phyloP scores from a whole-genome alignment of 2,329 filamentous ascomycete genomes.

The Lasiodiplodia sp. region DNA sequence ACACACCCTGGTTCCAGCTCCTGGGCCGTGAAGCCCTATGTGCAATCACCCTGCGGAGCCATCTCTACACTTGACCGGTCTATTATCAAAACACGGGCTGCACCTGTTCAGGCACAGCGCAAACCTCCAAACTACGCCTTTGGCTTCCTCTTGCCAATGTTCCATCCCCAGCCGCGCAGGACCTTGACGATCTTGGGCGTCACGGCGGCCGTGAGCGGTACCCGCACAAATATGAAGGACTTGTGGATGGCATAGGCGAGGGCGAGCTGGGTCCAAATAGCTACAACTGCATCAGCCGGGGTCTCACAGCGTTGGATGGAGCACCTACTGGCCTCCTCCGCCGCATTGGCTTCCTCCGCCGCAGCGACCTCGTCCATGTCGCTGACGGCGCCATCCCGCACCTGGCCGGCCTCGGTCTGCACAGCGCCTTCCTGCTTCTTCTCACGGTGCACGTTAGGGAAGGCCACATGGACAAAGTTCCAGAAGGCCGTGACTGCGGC shows the following conservation, averaged over 20 bases:
- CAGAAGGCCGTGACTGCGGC: constrained; percentile 68
- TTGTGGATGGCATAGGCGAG: constrained; percentile 98
- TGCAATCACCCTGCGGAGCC: neutral
- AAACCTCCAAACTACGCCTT: constrained; percentile 35
- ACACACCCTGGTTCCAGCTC: neutral
- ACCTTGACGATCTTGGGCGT: constrained; percentile 94
- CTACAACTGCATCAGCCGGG: constrained; percentile 45
- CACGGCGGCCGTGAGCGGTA: constrained; percentile 87
- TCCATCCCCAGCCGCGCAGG: constrained; percentile 87
- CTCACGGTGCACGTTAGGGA: constrained; percentile 60
- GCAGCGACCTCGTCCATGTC: constrained; percentile 54
- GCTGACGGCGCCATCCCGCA: constrained; percentile 41
- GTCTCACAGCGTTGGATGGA: neutral
- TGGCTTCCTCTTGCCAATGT: constrained; percentile 80
- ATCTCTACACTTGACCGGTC: neutral
- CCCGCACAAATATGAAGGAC: constrained; percentile 94
- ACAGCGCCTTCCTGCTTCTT: constrained; percentile 51
- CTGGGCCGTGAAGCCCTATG: neutral
- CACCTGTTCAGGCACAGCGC: neutral
- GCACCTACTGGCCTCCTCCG: constrained; percentile 74
- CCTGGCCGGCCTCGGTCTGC: constrained; percentile 50
- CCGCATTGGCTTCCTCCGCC: constrained; percentile 68
- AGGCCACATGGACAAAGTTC: constrained; percentile 65
- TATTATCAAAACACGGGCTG: neutral
- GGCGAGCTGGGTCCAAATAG: constrained; percentile 83